Evolutionary conservation across 1,284 basidiomycete genomes (phyloP).

Genomic region (Thecaphora frezii): DNA sequence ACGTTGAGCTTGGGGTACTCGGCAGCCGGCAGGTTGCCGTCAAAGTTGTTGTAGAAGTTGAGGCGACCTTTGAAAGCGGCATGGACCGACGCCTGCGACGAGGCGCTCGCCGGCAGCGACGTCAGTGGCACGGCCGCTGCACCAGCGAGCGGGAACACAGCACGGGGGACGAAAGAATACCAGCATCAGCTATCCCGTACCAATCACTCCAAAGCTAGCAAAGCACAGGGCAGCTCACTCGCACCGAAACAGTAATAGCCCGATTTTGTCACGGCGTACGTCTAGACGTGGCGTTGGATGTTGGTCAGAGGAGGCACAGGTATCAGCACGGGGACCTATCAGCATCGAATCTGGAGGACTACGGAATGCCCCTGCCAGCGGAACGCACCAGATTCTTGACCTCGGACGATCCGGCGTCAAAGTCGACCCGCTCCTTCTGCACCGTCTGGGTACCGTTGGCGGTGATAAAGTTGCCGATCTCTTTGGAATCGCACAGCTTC

Average conservation of each 20-base stretch:
- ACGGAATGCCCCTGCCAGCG: not conserved
- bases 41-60: constrained; percentile 83
- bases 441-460: constrained; percentile 18
- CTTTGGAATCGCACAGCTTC: constrained; percentile 33
- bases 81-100: constrained; percentile 62
- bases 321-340: too few species aligned
- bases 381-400: constrained; percentile 19
- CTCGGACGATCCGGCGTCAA: constrained; percentile 18
- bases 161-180: too few species aligned
- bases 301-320: too few species aligned
- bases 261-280: constrained; percentile 78
- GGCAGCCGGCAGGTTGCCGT: constrained; percentile 83
- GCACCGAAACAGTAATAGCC: constrained; percentile 93
- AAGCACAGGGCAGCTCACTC: constrained; percentile 50
- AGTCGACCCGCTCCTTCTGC: constrained; percentile 36
- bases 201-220: too few species aligned
- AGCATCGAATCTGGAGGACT: constrained; percentile 4
- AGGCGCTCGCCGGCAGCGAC: constrained; percentile 60
- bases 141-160: constrained; percentile 1
- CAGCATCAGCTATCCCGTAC: too few species aligned
- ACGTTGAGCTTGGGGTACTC: constrained; percentile 98
- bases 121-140: constrained; percentile 82
- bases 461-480: constrained; percentile 49
- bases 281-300: too few species aligned
- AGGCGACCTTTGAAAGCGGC: constrained; percentile 80